Conservation (phyloP, 768 basidiomycete species). For the Dendrothele bispora region DNA sequence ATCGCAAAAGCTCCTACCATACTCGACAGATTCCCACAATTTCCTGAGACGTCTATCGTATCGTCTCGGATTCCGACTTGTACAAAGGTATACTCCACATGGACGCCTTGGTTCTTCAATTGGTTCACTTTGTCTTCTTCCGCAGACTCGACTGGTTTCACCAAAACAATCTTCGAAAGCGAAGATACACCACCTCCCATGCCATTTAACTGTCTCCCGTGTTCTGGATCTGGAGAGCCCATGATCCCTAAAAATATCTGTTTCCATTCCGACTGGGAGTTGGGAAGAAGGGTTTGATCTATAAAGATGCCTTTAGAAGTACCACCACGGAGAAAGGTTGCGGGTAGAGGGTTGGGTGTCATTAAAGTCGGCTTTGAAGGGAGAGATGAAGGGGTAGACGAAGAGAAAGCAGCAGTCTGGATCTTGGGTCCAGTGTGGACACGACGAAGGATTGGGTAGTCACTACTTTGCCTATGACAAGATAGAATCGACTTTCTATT, state of each 20-base stretch:
- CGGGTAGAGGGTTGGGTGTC: too few relatives aligned
- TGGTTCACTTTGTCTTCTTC: too few relatives aligned
- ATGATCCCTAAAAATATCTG: constrained; percentile 69
- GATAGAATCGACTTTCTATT: too few relatives aligned
- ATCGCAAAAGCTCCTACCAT: constrained; percentile 75
- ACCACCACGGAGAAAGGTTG: constrained; percentile 66
- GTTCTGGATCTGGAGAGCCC: constrained; percentile 76
- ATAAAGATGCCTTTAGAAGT: constrained; percentile 80
- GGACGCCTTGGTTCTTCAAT: constrained; percentile 38
- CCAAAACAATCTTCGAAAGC: constrained; percentile 72
- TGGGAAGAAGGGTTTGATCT: constrained; percentile 52
- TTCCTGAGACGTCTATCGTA: constrained; percentile 66
- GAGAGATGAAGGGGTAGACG: too few relatives aligned
- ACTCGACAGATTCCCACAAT: constrained; percentile 74
- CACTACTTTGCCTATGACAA: too few relatives aligned
- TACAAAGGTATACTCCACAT: constrained; percentile 73
- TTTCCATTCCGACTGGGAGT: constrained; percentile 50
- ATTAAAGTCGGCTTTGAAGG: too few relatives aligned
- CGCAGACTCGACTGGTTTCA: constrained; percentile 48
- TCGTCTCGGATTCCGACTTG: constrained; percentile 61
- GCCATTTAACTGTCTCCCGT: constrained; percentile 73
- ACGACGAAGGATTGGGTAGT: too few relatives aligned
- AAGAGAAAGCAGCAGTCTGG: too few relatives aligned
- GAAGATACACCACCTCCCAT: constrained; percentile 81
- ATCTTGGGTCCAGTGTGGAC: too few relatives aligned